Evolutionary conservation across 139 green algal species (phyloP), one percentile per base, ranked within the genome.

Genomic region (Volvox africanus): DNA sequence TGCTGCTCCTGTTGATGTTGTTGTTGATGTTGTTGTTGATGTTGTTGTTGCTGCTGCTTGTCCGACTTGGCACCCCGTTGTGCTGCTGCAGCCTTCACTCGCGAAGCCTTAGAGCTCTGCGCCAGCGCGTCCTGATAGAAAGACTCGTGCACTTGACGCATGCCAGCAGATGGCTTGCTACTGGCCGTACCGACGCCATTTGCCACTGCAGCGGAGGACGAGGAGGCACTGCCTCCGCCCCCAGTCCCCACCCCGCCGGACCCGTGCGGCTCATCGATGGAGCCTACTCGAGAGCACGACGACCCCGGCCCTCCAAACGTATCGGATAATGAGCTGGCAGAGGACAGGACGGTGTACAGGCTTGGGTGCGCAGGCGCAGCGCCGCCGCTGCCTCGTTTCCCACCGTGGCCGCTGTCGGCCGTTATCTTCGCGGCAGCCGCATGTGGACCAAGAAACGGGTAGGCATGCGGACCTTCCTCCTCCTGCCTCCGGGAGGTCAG

Each of bases 101-200:
- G 20, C 50, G 28, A 86, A 44, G 16, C 50, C 50, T 71, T 71
- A n/a, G 24, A 62, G 62, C 65, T 73, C 65, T 26, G 65, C 36
- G 36, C 9, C 67, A 81, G 67, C 6, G 32, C 82, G n/a, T 71
- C 85, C 44, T 82, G 33, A 21, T 82, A 73, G 37, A 89, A 89
- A 0, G 85, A 89, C 28, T 89, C 85, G 24, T 89, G 85, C n/a
- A 89, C 85, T 50, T 30, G 22, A 1, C 78, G 78, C 22, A 30
- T 36, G 22, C 17, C 5, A 19, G 71, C 14, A 13, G 71, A 33
- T 30, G 71, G 28, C 71, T 79, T 79, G 71, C 71, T 9, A 20
- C 71, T 36, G 71, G 71, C 71, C 16, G 1, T 30, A 30, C 6
- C 71, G 19, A 18, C 11, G 71, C 71, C 22, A 32, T 30, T 79